phyloP scores from a whole-genome alignment of 805 yeast genomes.

The Teunomyces funiuensis region DNA sequence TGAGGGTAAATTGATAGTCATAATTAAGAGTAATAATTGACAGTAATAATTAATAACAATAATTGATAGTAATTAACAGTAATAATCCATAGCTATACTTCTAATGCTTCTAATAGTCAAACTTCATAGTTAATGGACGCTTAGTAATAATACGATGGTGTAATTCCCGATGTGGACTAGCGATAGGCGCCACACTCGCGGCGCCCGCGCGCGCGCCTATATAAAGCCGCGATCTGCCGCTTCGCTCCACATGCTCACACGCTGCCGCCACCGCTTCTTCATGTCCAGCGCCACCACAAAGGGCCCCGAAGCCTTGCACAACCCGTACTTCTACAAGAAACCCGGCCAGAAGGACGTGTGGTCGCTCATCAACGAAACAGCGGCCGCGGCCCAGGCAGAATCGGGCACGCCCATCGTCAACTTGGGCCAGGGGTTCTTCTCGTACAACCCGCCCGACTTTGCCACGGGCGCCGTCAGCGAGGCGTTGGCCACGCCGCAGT shows the following conservation, averaged over 20 bases:
- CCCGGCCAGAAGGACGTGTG: conserved; percentile 86
- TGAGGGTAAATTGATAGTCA: too few relatives aligned
- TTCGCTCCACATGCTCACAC: neutral
- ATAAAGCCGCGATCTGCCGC: neutral
- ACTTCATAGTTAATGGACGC: too few relatives aligned
- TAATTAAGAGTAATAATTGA: too few relatives aligned
- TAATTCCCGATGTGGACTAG: neutral
- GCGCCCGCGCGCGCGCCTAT: too few relatives aligned
- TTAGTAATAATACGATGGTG: too few relatives aligned
- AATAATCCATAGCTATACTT: too few relatives aligned
- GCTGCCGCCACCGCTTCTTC: conserved; percentile 1
- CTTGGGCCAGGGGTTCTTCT: conserved; percentile 96
- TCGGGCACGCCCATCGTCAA: conserved; percentile 79
- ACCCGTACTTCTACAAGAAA: conserved; percentile 60
- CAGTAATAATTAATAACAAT: too few relatives aligned
- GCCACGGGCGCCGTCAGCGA: conserved; percentile 78
- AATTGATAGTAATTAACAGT: too few relatives aligned
- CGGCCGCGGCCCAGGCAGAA: conserved; percentile 73
- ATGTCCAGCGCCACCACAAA: conserved; percentile 8
- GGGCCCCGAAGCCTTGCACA: conserved; percentile 42
- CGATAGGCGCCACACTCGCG: too few relatives aligned
- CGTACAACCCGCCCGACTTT: conserved; percentile 94
- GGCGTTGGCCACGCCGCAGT: conserved; percentile 69
- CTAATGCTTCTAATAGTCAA: too few relatives aligned
- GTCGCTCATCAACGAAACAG: conserved; percentile 93